Evolutionary conservation across 1,284 basidiomycete species (phyloP).

Genomic region (Marasmius oreades): DNA sequence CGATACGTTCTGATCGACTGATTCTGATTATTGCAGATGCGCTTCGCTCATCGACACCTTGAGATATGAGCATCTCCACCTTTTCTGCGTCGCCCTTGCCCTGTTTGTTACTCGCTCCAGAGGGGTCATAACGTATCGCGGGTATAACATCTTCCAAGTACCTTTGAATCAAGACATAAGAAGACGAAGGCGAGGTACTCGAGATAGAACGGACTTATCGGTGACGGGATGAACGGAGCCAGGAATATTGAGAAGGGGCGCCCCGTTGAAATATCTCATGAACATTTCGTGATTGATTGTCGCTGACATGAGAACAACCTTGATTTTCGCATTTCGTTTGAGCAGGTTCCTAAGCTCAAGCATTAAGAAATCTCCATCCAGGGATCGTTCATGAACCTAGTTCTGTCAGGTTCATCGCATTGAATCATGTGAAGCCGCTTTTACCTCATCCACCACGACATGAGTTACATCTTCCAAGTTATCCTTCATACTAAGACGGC

Average conservation of each 20-base stretch:
- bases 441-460: slow-evolving; percentile 88
- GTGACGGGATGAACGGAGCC: slow-evolving; percentile 80
- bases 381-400: slow-evolving; percentile 86
- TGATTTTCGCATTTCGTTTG: slow-evolving; percentile 65
- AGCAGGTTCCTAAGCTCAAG: slow-evolving; percentile 83
- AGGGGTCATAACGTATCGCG: slow-evolving; percentile 44
- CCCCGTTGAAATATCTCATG: slow-evolving; percentile 74
- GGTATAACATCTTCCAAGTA: slow-evolving; percentile 82
- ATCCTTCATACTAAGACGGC: slow-evolving; percentile 76
- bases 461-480: slow-evolving; percentile 75
- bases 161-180: slow-evolving; percentile 31
- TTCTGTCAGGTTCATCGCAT: neutral
- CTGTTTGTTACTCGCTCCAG: slow-evolving; percentile 32
- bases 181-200: neutral
- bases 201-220: slow-evolving; percentile 53
- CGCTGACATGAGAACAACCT: slow-evolving; percentile 84
- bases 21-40: slow-evolving; percentile 61
- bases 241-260: slow-evolving; percentile 82
- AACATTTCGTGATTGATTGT: slow-evolving; percentile 90
- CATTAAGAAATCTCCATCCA: slow-evolving; percentile 88
- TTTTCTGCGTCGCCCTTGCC: slow-evolving; percentile 49
- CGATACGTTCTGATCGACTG: slow-evolving; percentile 62
- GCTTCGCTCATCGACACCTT: slow-evolving; percentile 52
- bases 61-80: slow-evolving; percentile 40
- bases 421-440: neutral